Base-by-base conservation (phyloP, 1,284 basidiomycete species). In the Sphagnurus paluster region DNA sequence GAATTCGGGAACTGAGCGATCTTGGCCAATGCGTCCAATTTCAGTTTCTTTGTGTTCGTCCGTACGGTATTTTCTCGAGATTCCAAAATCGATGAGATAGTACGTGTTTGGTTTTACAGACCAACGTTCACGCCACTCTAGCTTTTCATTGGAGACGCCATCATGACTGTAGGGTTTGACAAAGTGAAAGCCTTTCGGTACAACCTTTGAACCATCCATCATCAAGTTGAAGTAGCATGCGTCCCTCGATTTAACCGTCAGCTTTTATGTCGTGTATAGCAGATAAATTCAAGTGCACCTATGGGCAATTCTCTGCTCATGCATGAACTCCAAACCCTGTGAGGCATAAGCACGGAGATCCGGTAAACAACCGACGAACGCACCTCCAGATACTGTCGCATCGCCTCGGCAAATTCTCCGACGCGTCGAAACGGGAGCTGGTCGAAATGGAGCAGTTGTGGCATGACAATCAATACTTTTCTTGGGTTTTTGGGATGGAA, bases 241-340 rank as follows among this genome's bases (percentile, higher is more conserved):
- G 42, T 60, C 60, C 32, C 58, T 62, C 23, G 14, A 14, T 9
- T 8, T 6, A 3, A 3, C n/a, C n/a, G 16, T 24, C 30, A 8
- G 17, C 24, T 17, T 16, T n/a, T n/a, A n/a, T n/a, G n/a, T n/a
- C n/a, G n/a, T n/a, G n/a, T 34, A 40, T 23, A 4, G 6, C 4
- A 14, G 24, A 16, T 1, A 5, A 14, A 13, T 26, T 10, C 2
- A 19, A 24, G 17, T 14, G 19, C 20, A 58, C 60, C 59, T 44
- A 30, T 60, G 58, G 3, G 55, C 50, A 24, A 62, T 55, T 6
- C 50, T 46, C 24, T 61, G 50, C 8, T 49, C 44, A 30, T 59
- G 58, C 53, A 61, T 53, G 24, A 60, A 56, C 19, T 47, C 49
- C 3, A 62, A 38, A 19, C 55, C 56, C 56, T 59, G 16, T 1